Evolutionary conservation across 805 yeast species (phyloP).

Genomic region (Candida broadrunensis): DNA sequence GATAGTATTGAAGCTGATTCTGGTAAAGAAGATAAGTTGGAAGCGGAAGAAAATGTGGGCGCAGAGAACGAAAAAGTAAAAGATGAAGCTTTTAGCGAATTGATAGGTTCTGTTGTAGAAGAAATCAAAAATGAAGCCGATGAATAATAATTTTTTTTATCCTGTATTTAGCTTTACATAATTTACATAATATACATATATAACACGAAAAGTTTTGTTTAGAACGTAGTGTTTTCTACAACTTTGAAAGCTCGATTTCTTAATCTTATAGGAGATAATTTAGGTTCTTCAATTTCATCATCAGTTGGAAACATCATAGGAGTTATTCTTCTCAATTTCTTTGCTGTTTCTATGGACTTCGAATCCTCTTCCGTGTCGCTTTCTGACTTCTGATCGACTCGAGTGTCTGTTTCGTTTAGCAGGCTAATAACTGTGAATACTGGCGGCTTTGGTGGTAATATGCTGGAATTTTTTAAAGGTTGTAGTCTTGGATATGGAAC

Average conservation of each 20-base stretch:
- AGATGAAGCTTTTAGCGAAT: too few species aligned
- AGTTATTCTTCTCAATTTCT: slow-evolving; percentile 27
- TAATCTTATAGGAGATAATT: neutral
- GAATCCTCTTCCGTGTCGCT: slow-evolving; percentile 10
- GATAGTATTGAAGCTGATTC: neutral
- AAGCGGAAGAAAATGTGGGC: slow-evolving; percentile 11
- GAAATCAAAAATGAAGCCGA: neutral
- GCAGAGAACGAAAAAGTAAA: slow-evolving; percentile 17
- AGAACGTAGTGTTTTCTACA: too few species aligned
- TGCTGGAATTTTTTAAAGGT: neutral
- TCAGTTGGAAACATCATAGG: slow-evolving; percentile 36
- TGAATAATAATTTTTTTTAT: too few species aligned
- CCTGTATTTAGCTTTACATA: slow-evolving; percentile 1
- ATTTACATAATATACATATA: slow-evolving; percentile 3
- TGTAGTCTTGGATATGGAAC: neutral
- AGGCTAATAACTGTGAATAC: slow-evolving; percentile 13
- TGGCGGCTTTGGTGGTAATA: slow-evolving; percentile 17
- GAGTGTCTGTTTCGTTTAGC: slow-evolving; percentile 1
- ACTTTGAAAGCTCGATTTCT: neutral
- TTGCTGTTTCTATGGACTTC: slow-evolving; percentile 29
- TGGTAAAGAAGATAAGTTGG: slow-evolving; percentile 5
- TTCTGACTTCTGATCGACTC: too few species aligned
- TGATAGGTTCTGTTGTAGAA: slow-evolving; percentile 18
- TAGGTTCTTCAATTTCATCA: slow-evolving; percentile 11
- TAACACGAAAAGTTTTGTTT: neutral